A percentile compares a stretch with the other conserved stretches of the same genome.
Conservation (phyloP, 2,329 filamentous ascomycete genomes). For the Metarhizium rileyi region DNA sequence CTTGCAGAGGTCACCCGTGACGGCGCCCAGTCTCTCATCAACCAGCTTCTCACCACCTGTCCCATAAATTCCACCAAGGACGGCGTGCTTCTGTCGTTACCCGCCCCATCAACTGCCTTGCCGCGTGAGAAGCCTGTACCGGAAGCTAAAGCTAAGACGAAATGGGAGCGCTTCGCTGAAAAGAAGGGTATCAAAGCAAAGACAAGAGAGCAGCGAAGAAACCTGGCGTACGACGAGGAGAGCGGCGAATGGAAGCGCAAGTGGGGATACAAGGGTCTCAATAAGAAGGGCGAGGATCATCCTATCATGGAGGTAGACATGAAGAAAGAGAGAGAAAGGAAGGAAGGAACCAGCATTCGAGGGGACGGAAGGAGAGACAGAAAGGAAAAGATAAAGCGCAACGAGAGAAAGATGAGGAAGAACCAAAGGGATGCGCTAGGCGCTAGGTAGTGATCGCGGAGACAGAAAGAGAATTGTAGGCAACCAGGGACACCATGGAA, state of each 20-base stretch:
- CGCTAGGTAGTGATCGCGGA: neutral
- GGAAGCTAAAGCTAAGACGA: conserved; percentile 70
- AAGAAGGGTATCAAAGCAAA: conserved; percentile 96
- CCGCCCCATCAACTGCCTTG: conserved; percentile 56
- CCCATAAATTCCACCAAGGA: conserved; percentile 59
- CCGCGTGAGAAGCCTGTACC: conserved; percentile 92
- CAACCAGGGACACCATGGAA: neutral
- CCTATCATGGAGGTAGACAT: conserved; percentile 91
- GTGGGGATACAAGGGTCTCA: conserved; percentile 90
- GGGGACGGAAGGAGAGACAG: conserved; percentile 55
- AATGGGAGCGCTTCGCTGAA: conserved; percentile 91
- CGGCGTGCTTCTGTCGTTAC: conserved; percentile 72
- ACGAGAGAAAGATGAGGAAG: conserved; percentile 59
- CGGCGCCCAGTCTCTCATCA: conserved; percentile 83
- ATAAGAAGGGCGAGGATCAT: conserved; percentile 72
- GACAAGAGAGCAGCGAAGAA: conserved; percentile 61
- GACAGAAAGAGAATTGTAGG: neutral
- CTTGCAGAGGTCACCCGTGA: conserved; percentile 72
- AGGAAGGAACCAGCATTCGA: conserved; percentile 51
- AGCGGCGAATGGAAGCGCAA: conserved; percentile 83
- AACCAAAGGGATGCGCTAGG: conserved; percentile 43
- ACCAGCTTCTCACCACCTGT: conserved; percentile 87
- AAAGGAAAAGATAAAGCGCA: conserved; percentile 60
- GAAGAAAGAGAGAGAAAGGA: conserved; percentile 53
- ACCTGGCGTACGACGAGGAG: conserved; percentile 76